Evolutionary conservation across 345 rosid genomes (phyloP), one percentile per base, ranked within the genome.

Genomic region (Garcia nutans): DNA sequence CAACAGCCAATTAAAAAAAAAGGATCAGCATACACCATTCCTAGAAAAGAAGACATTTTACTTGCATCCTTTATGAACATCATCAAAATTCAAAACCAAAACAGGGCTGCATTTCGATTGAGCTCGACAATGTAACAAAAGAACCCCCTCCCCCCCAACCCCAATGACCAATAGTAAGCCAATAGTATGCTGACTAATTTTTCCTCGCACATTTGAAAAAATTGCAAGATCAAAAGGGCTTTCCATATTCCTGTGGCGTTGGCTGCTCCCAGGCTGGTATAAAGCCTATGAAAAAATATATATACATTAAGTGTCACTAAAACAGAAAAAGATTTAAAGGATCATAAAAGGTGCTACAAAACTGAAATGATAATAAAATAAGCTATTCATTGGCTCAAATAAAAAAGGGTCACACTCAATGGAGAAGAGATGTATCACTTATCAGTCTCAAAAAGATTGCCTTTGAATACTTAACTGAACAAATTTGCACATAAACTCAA

Each of bases 241-340:
- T 92, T 84, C 85, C 87, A 61, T 89, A 88, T 68, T 82, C 89
- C 79, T 85, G 89, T 6, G 91, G 80, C 2, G 94, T 90, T 76
- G 87, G 91, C 72, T 86, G 97, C 85, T 90, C 92, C 98, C 98
- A 94, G 26, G 83, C 78, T 72, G 84, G 94, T 86, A 94, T 83
- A 84, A 90, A 90, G 85, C 97, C 98, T 94, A 77, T 82, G 55
- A 60, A 71, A 45, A 73, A 58, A 59, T 67, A n/a, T 1, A 28
- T 28, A 54, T 73, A 50, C 16, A 62, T 7, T 17, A 60, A 80
- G 44, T 22, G 16, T 63, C 47, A 72, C 6, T 26, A n/a, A 41
- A 63, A 20, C n/a, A 68, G 19, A 47, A 19, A 76, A 62, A 10
- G 28, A 37, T 37, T 10, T 24, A 13, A 28, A 44, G 24, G 42